Evolutionary conservation across 805 yeast genomes (phyloP).

Genomic region (Jamesozyma spencerorum): DNA sequence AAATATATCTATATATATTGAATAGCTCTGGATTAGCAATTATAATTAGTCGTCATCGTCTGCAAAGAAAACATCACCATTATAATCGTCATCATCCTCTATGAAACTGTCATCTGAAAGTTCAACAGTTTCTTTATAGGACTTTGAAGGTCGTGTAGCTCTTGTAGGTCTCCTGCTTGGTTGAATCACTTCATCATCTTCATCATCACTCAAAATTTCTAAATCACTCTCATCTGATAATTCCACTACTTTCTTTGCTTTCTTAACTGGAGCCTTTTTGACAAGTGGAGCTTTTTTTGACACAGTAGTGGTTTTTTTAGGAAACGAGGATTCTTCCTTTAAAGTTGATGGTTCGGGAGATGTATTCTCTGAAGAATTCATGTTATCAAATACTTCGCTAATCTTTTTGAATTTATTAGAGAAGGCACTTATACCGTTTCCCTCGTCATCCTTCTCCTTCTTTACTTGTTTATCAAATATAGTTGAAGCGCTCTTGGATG

Average conservation of each 20-base stretch:
- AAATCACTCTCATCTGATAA: constrained; percentile 21
- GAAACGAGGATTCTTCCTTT: background rate
- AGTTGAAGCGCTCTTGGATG: constrained; percentile 9
- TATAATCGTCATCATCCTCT: constrained; percentile 17
- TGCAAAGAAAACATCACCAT: constrained; percentile 16
- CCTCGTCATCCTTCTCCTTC: constrained; percentile 9
- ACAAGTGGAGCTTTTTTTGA: background rate
- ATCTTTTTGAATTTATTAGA: constrained; percentile 27
- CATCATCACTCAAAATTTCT: constrained; percentile 8
- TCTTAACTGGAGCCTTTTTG: constrained; percentile 1
- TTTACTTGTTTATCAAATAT: constrained; percentile 14
- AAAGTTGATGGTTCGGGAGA: constrained; percentile 1
- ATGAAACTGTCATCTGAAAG: constrained; percentile 24
- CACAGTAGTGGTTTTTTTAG: background rate
- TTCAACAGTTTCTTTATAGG: constrained; percentile 16
- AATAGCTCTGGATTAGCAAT: no score
- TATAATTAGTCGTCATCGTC: constrained; percentile 12
- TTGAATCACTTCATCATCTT: constrained; percentile 12
- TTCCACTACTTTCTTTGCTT: constrained; percentile 8
- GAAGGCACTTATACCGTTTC: constrained; percentile 19
- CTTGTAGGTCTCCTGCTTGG: constrained; percentile 18
- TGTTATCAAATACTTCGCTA: constrained; percentile 22
- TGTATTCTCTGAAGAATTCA: constrained; percentile 1
- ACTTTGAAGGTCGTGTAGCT: constrained; percentile 9
- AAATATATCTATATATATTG: no score